Percentiles rank a stretch among this genome's conserved stretches.
Conservation (phyloP, 768 basidiomycete genomes). For the Hirschioporus abietinus region DNA sequence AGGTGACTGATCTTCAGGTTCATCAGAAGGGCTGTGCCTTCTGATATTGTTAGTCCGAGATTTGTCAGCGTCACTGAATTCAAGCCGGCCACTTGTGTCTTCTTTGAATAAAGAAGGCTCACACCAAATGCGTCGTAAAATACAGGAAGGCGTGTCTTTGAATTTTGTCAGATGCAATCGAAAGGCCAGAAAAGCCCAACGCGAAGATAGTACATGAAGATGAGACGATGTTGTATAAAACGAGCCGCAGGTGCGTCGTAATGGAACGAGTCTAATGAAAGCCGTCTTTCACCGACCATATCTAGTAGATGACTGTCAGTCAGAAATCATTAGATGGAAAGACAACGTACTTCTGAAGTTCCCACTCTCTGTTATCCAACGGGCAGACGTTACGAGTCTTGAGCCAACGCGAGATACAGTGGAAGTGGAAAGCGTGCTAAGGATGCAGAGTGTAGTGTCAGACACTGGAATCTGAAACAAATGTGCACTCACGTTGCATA, state of each 20-base stretch:
- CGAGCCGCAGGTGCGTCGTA: background rate
- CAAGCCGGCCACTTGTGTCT: background rate
- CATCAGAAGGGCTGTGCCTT: background rate
- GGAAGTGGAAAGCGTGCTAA: constrained; percentile 99
- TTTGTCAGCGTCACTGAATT: background rate
- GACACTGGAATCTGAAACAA: background rate
- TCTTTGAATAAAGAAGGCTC: background rate
- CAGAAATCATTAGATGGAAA: background rate
- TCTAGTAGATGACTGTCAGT: constrained; percentile 23
- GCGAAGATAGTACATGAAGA: background rate
- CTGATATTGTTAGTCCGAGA: background rate
- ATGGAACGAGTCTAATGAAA: background rate
- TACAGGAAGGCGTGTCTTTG: background rate
- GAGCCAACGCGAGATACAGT: constrained; percentile 98
- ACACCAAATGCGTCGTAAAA: background rate
- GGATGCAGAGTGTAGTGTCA: constrained; percentile 2
- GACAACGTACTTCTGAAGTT: constrained; percentile 83
- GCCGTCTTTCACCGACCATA: constrained; percentile 33
- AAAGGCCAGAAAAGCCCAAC: background rate
- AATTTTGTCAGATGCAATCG: background rate
- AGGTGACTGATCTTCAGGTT: background rate
- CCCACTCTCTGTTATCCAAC: constrained; percentile 94
- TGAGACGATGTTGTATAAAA: background rate
- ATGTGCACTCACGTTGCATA: constrained; percentile 75
- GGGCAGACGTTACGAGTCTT: constrained; percentile 97